These are phyloP conservation scores for Magnusiomyces suaveolens DNA, from an alignment of 1,139 yeast genomes.

Conservation along the genomic window DNA sequence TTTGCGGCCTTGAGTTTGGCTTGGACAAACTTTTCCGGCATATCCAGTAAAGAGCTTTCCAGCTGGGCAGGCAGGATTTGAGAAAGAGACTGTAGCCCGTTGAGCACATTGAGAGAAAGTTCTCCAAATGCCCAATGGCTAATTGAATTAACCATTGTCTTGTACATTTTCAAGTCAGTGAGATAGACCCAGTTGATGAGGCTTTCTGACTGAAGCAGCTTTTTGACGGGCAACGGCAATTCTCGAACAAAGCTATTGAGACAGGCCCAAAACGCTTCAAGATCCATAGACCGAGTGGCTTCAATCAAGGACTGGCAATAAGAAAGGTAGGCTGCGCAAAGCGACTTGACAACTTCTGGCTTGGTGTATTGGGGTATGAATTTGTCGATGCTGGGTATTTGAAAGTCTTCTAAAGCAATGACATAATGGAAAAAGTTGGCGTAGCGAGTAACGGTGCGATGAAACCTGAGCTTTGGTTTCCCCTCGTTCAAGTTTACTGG, in stretches of 20 bases:
- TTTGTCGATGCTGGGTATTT: conserved; percentile 45
- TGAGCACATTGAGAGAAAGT: conserved; percentile 48
- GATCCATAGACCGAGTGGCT: conserved; percentile 56
- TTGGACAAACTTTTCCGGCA: conserved; percentile 44
- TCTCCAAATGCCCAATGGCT: conserved; percentile 57
- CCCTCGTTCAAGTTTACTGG: conserved; percentile 4
- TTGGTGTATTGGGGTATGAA: conserved; percentile 45
- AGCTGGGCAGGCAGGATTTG: conserved; percentile 25
- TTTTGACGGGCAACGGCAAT: conserved; percentile 56
- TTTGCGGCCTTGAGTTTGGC: conserved; percentile 49
- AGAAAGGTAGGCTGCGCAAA: conserved; percentile 50
- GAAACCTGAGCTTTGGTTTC: conserved; percentile 13
- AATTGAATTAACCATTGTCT: conserved; percentile 49
- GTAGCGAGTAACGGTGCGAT: conserved; percentile 17
- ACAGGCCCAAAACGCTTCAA: conserved; percentile 48
- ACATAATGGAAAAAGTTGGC: conserved; percentile 20
- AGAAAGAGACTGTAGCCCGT: conserved; percentile 28
- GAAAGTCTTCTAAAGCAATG: conserved; percentile 26
- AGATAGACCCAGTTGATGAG: conserved; percentile 52
- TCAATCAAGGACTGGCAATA: conserved; percentile 58
- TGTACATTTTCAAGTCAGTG: conserved; percentile 59
- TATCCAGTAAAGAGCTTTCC: conserved; percentile 31
- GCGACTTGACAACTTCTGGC: conserved; percentile 50
- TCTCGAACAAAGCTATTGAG: conserved; percentile 49
- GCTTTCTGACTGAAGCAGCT: conserved; percentile 44